phyloP scores from a whole-genome alignment of 257 asterid species.

The Mentha longifolia region DNA sequence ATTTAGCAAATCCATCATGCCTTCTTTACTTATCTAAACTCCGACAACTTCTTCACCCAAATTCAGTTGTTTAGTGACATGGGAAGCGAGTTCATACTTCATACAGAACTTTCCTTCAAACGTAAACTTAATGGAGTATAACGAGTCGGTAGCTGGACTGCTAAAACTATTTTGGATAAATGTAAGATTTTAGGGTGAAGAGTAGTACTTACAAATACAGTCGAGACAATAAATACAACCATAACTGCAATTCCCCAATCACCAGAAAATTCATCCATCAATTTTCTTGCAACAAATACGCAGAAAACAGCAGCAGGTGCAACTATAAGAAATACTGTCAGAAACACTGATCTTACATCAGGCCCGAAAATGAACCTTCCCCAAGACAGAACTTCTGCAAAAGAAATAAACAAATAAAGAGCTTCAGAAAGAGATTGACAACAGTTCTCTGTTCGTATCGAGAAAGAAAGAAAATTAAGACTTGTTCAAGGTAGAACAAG shows the following conservation, averaged over 20 bases:
- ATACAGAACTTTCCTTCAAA: too few species aligned
- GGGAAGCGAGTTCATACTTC: conserved; percentile 13
- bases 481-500: background rate
- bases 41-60: background rate
- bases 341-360: conserved; percentile 62
- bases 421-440: conserved; percentile 25
- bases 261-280: conserved; percentile 69
- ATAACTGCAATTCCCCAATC: conserved; percentile 67
- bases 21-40: conserved; percentile 1
- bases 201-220: conserved; percentile 65
- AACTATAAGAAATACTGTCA: conserved; percentile 65
- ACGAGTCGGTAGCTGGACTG: background rate
- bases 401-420: conserved; percentile 22
- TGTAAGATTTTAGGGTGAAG: conserved; percentile 15
- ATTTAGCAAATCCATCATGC: background rate
- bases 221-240: conserved; percentile 55
- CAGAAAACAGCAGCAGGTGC: conserved; percentile 77
- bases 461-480: background rate
- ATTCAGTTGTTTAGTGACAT: conserved; percentile 2
- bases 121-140: background rate
- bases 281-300: conserved; percentile 62
- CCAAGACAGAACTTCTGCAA: conserved; percentile 76
- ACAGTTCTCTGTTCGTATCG: background rate
- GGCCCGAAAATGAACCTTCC: conserved; percentile 92
- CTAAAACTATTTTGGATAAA: conserved; percentile 15